Evolutionary conservation across 2,329 filamentous ascomycete genomes (phyloP).

Genomic region (Diaporthe aspalathi): DNA sequence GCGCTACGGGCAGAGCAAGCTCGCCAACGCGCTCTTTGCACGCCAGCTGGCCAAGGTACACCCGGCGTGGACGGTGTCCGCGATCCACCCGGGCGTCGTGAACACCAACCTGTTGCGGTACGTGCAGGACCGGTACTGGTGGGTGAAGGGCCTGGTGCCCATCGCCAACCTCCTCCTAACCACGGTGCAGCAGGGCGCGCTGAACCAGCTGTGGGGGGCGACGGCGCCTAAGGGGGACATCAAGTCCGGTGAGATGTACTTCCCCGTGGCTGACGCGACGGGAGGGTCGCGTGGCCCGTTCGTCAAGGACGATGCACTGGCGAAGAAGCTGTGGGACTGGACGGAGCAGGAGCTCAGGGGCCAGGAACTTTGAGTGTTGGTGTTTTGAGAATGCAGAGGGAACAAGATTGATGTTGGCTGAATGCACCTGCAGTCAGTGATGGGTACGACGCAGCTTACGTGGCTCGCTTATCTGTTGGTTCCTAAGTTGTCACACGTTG

Average conservation of each 20-base stretch:
- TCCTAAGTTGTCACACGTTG: neutral
- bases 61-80: slow-evolving; percentile 43
- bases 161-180: slow-evolving; percentile 41
- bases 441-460: slow-evolving; percentile 5
- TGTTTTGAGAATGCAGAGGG: no score
- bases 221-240: slow-evolving; percentile 28
- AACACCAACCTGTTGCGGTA: slow-evolving; percentile 43
- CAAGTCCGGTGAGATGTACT: slow-evolving; percentile 49
- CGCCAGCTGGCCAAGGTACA: slow-evolving; percentile 44
- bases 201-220: slow-evolving; percentile 36
- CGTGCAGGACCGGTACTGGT: neutral
- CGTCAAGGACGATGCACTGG: slow-evolving; percentile 45
- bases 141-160: slow-evolving; percentile 34
- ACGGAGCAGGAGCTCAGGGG: slow-evolving; percentile 48
- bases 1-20: slow-evolving; percentile 49
- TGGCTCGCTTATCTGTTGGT: neutral
- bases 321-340: slow-evolving; percentile 51
- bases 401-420: neutral
- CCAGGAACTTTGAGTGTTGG: slow-evolving; percentile 2
- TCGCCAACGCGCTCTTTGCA: slow-evolving; percentile 48
- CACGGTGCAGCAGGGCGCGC: slow-evolving; percentile 39
- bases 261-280: slow-evolving; percentile 47
- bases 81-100: slow-evolving; percentile 47
- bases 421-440: no score
- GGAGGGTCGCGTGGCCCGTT: slow-evolving; percentile 41